Conservation (phyloP, 1,139 yeast genomes). For the Hansenula anomala region DNA sequence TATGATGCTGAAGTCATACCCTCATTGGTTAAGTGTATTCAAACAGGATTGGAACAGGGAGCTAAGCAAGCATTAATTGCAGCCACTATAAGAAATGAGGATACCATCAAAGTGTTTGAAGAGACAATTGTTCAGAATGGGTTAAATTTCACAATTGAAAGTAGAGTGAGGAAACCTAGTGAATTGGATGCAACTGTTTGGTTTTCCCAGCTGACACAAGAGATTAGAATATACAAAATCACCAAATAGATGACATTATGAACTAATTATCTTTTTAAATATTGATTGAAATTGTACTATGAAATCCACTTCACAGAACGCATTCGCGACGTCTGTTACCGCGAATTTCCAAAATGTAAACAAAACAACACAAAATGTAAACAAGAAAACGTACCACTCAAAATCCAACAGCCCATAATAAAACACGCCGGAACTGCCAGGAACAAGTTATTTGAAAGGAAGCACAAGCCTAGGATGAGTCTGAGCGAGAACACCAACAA, state of each 20-base stretch:
- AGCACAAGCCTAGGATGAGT: no score
- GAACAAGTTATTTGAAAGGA: no score
- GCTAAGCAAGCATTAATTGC: slow-evolving; percentile 43
- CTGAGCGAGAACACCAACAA: slow-evolving; percentile 4
- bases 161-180: slow-evolving; percentile 10
- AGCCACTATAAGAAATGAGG: slow-evolving; percentile 67
- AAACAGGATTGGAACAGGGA: slow-evolving; percentile 28
- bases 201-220: slow-evolving; percentile 32
- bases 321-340: no score
- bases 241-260: no score
- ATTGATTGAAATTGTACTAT: no score
- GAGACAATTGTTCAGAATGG: slow-evolving; percentile 13
- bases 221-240: slow-evolving; percentile 38
- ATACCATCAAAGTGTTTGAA: slow-evolving; percentile 55
- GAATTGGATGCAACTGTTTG: slow-evolving; percentile 15
- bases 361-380: slow-evolving; percentile 2
- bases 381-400: no score
- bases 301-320: no score
- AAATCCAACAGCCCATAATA: no score
- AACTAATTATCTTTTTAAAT: no score
- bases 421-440: no score
- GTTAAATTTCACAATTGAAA: slow-evolving; percentile 18
- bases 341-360: slow-evolving; percentile 1
- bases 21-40: slow-evolving; percentile 46
- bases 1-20: slow-evolving; percentile 67